These are phyloP conservation scores for Fomitopsis schrenkii DNA, from an alignment of 1,284 basidiomycete genomes.

Conservation along the genomic window DNA sequence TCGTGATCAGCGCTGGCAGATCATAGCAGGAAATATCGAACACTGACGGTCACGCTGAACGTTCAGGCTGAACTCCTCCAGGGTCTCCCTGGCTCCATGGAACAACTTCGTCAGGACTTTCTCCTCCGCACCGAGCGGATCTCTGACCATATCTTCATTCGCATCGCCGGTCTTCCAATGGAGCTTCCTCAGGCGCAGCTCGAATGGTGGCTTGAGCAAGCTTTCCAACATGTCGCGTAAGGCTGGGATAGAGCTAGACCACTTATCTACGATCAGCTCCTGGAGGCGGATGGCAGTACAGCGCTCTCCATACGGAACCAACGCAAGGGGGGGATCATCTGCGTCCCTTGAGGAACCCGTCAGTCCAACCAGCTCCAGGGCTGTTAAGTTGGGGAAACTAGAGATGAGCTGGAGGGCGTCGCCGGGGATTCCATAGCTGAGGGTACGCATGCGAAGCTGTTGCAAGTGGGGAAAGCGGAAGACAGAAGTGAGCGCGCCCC, in stretches of 20 bases:
- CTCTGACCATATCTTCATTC: too few species aligned
- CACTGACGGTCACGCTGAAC: too few species aligned
- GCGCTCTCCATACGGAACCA: too few species aligned
- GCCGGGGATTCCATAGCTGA: background rate
- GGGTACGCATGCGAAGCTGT: background rate
- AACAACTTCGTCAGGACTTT: too few species aligned
- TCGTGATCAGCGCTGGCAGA: too few species aligned
- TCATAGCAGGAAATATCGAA: too few species aligned
- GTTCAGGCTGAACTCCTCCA: too few species aligned
- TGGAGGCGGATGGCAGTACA: background rate
- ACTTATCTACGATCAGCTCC: background rate
- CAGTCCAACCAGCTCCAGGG: background rate
- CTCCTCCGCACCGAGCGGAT: too few species aligned
- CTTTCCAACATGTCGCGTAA: background rate
- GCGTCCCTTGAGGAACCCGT: too few species aligned
- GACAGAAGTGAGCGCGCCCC: background rate
- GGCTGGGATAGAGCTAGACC: background rate
- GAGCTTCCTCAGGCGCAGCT: background rate
- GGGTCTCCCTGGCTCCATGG: too few species aligned
- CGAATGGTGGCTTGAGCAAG: background rate
- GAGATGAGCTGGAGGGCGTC: background rate
- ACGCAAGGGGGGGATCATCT: too few species aligned
- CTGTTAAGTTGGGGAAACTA: background rate
- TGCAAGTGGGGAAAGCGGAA: background rate
- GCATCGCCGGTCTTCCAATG: background rate